These are phyloP conservation scores for Senna tora DNA, from an alignment of 306 rosid species.

Conservation along the genomic window DNA sequence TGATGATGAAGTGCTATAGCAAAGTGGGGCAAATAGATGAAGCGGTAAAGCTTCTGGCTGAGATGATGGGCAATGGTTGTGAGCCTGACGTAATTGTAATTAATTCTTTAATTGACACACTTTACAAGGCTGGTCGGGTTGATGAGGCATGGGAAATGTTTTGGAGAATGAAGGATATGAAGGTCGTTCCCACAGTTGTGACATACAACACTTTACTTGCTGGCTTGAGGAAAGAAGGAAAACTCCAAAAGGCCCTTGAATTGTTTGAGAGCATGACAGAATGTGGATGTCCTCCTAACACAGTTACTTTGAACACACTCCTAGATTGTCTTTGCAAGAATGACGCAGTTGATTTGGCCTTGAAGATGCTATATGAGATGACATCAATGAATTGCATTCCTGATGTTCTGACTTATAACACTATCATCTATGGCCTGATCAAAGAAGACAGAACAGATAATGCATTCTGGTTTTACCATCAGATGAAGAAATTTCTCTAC, in stretches of 20 bases:
- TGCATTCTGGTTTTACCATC: slow-evolving; percentile 95
- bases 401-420: slow-evolving; percentile 88
- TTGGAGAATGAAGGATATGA: slow-evolving; percentile 78
- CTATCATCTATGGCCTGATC: slow-evolving; percentile 75
- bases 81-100: slow-evolving; percentile 83
- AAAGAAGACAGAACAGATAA: slow-evolving; percentile 62
- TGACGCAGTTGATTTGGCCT: slow-evolving; percentile 71
- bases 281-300: slow-evolving; percentile 83
- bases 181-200: slow-evolving; percentile 84
- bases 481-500: slow-evolving; percentile 81
- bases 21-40: slow-evolving; percentile 82
- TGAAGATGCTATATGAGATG: slow-evolving; percentile 75
- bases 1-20: slow-evolving; percentile 95
- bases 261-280: slow-evolving; percentile 72
- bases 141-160: slow-evolving; percentile 91
- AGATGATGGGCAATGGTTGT: slow-evolving; percentile 73
- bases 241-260: slow-evolving; percentile 57
- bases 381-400: slow-evolving; percentile 70
- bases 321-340: slow-evolving; percentile 92
- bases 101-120: slow-evolving; percentile 81
- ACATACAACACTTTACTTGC: slow-evolving; percentile 88
- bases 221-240: slow-evolving; percentile 85
- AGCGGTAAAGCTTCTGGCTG: slow-evolving; percentile 65
- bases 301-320: slow-evolving; percentile 76
- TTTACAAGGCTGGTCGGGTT: slow-evolving; percentile 84